These are phyloP conservation scores for Ilyonectria robusta DNA, from an alignment of 2,329 filamentous ascomycete genomes.

Conservation along the genomic window DNA sequence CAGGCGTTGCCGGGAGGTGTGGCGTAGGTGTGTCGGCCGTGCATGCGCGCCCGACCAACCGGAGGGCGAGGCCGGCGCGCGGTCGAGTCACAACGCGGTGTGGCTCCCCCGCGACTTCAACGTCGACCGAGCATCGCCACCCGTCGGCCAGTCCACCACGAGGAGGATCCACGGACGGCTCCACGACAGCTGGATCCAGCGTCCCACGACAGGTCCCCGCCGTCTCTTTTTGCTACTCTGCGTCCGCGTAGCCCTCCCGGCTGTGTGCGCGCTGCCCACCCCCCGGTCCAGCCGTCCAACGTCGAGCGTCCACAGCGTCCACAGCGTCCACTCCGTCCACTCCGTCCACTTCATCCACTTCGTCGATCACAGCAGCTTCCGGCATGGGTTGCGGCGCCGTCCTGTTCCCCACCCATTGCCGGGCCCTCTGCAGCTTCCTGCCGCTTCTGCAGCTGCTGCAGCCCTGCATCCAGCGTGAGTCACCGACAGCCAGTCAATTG, in stretches of 20 bases:
- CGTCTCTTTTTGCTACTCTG: too few relatives aligned
- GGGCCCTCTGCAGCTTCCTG: slow-evolving; percentile 24
- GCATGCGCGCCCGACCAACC: slow-evolving; percentile 34
- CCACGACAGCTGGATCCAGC: background rate
- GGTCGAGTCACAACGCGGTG: slow-evolving; percentile 43
- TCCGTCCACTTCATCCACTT: background rate
- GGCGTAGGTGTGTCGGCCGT: slow-evolving; percentile 11
- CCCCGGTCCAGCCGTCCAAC: too few relatives aligned
- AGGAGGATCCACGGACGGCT: background rate
- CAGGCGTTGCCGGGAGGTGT: too few relatives aligned
- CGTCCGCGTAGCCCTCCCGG: too few relatives aligned
- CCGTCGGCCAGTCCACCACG: too few relatives aligned
- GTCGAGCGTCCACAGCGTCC: too few relatives aligned
- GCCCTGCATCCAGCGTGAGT: slow-evolving; percentile 39
- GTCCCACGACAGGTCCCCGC: background rate
- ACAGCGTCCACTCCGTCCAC: too few relatives aligned
- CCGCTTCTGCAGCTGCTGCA: slow-evolving; percentile 27
- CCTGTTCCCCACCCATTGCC: slow-evolving; percentile 23
- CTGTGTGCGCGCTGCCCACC: too few relatives aligned
- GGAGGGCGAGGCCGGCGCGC: slow-evolving; percentile 38
- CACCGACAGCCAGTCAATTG: slow-evolving; percentile 47
- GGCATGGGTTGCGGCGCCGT: background rate
- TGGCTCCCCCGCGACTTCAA: slow-evolving; percentile 27
- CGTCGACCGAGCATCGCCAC: slow-evolving; percentile 18
- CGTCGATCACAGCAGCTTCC: slow-evolving; percentile 7